Percentiles rank a stretch among this genome's conserved stretches.
phyloP scores from a whole-genome alignment of 2,329 filamentous ascomycete species.

The Aspergillus aculeatinus region DNA sequence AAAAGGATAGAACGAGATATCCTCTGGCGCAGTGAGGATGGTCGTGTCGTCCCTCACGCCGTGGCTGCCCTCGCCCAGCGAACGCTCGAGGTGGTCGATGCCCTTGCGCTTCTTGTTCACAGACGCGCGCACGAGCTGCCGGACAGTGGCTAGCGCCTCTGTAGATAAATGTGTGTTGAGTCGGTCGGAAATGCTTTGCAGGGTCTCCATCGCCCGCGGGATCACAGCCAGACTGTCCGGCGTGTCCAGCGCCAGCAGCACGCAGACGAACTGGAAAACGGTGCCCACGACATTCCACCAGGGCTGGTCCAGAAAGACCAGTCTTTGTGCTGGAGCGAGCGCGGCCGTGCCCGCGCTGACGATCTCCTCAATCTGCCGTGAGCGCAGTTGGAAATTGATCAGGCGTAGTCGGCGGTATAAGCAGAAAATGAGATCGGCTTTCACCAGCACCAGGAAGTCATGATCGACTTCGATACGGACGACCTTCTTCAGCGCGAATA shows the following conservation, averaged over 20 bases:
- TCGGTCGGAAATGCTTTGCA: slow-evolving; percentile 22
- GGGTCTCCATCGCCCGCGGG: slow-evolving; percentile 36
- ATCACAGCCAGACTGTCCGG: slow-evolving; percentile 37
- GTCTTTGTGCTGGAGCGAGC: slow-evolving; percentile 37
- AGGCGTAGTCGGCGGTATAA: slow-evolving; percentile 45
- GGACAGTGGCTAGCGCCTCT: slow-evolving; percentile 33
- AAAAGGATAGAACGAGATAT: neutral
- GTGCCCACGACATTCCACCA: slow-evolving; percentile 48
- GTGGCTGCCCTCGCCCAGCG: neutral
- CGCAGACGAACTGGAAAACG: slow-evolving; percentile 46
- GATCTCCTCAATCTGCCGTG: slow-evolving; percentile 19
- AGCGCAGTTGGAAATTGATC: slow-evolving; percentile 26
- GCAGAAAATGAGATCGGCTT: slow-evolving; percentile 31
- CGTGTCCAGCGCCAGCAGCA: slow-evolving; percentile 43
- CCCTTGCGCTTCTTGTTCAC: slow-evolving; percentile 27
- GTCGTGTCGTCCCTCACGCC: neutral
- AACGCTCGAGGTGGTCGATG: slow-evolving; percentile 19
- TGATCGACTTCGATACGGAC: slow-evolving; percentile 18
- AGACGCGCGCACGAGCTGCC: slow-evolving; percentile 24
- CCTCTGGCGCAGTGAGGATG: neutral
- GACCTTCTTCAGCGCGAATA: slow-evolving; percentile 18
- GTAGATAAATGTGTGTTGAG: slow-evolving; percentile 31
- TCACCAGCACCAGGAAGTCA: slow-evolving; percentile 33
- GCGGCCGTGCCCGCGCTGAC: slow-evolving; percentile 8
- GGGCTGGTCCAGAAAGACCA: slow-evolving; percentile 36